Evolutionary conservation across 352 stramenopile genomes (phyloP), one percentile per base, ranked within the genome.

Genomic region (Pythium vanterpoolii): DNA sequence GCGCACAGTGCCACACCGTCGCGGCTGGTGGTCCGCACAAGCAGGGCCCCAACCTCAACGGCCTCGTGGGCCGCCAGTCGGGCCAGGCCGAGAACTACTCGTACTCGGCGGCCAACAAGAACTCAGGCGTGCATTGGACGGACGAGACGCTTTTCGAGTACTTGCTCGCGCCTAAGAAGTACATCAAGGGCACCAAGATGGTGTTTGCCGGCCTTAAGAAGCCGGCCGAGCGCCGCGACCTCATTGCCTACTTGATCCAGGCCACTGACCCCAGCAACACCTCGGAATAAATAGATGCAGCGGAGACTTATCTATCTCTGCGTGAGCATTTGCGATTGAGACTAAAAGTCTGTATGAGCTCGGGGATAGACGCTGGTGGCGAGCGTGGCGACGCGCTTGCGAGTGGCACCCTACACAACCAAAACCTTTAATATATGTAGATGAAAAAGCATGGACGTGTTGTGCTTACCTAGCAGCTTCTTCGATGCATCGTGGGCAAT

Each of bases 131-230:
- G 59, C 81, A 77, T 14, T 99, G 97, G 97, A 96, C 78, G 18
- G 96, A 99, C 48, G 91, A 97, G 67, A 99, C 96, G 43, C 77
- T 99, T 19, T 99, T 99, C 71, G 95, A 99, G 64, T 99, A 99
- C 86, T 85, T 99, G 40, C 84, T 98, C 31, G 97, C 97, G 51
- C 97, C 97, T 16, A 99, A 99, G 93, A 99, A 99, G 87, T 99
- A 99, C 95, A 99, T 99, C 72, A 98, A 98, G 94, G 97, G 97
- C 71, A 99, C 97, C 56, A 99, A 99, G 87, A 99, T 99, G 97
- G 96, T 99, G 42, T 99, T 99, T 66, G 97, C 97, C 23, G 97
- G 97, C 71, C 83, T 99, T 56, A 99, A 99, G 91, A 99, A 99
- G 88, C 83, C 92, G 26, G 68, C 86, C 47, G 97, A 99, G 71